Evolutionary conservation across 2,329 filamentous ascomycete species (phyloP), one percentile per base, ranked within the genome.

Genomic region (Neopestalotiopsis clavispora): DNA sequence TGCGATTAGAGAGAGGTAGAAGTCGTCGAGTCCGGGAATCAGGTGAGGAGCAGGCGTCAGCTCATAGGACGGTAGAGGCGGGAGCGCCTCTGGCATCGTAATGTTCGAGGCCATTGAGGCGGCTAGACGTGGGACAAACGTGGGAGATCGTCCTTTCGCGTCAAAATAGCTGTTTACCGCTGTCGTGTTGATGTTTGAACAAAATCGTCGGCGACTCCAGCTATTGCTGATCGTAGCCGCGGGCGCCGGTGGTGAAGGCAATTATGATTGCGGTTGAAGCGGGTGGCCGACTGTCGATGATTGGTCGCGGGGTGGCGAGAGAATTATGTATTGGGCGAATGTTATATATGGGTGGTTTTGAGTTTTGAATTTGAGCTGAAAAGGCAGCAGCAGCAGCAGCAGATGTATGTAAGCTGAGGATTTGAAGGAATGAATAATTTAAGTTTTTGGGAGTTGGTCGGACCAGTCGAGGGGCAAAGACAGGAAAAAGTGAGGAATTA

Each of bases 21-120:
- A 91, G 82, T 99, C 96, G 69, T 94, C 90, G 20, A 97, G 86
- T 81, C 91, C 92, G 57, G 93, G 84, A 69, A 98, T 80, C 67
- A 98, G 85, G 68, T 94, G 89, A 71, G 90, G 87, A 60, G 92
- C 89, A 9, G 90, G 90, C 72, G 85, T 85, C 68, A 96, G 84
- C 30, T 89, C 90, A 84, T 97, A 98, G n/a, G 87, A 82, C 63
- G 96, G 95, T 59, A 98, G 90, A 66, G 95, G 93, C 74, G 95
- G 95, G 66, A 98, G 88, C 76, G 90, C 89, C 81, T 85, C 85
- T 72, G 83, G 79, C 73, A 88, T 79, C 20, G 87, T 87, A 68
- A 84, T 78, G 78, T 89, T 91, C 77, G 80, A 77, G 52, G 79
- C 78, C 81, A 83, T 83, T 72, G 72, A 73, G 69, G 69, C 30